Evolutionary conservation across 2,329 filamentous ascomycete genomes (phyloP).

Genomic region (Oidium heveae): DNA sequence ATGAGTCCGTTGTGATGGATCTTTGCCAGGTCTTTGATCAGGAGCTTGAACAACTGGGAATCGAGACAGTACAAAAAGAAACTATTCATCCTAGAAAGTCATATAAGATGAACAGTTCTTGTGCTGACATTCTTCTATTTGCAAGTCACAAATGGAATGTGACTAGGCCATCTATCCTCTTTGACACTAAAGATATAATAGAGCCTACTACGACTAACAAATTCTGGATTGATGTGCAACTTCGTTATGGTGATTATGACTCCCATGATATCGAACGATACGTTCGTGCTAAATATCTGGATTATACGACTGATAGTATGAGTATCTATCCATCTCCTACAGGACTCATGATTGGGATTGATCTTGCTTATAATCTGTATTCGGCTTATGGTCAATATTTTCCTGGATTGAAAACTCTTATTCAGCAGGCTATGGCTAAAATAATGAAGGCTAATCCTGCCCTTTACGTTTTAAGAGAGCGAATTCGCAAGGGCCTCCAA

Average conservation of each 20-base stretch:
- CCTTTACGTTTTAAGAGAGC: conserved; percentile 83
- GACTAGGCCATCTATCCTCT: conserved; percentile 72
- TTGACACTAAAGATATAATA: conserved; percentile 90
- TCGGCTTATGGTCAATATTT: conserved; percentile 98
- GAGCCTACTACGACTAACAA: conserved; percentile 91
- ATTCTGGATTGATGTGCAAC: conserved; percentile 95
- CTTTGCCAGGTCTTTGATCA: conserved; percentile 96
- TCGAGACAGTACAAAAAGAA: conserved; percentile 96
- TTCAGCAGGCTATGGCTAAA: conserved; percentile 98
- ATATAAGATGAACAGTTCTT: conserved; percentile 99
- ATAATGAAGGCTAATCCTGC: conserved; percentile 99
- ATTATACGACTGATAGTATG: conserved; percentile 97
- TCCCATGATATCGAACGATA: conserved; percentile 98
- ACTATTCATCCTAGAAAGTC: conserved; percentile 97
- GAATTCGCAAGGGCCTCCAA: conserved; percentile 94
- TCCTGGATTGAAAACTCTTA: conserved; percentile 78
- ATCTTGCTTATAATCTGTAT: conserved; percentile 94
- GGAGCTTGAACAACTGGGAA: conserved; percentile 80
- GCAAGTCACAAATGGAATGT: conserved; percentile 99
- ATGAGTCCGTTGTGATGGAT: conserved; percentile 97
- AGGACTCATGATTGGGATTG: conserved; percentile 91
- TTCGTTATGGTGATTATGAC: conserved; percentile 94
- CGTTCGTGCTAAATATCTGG: conserved; percentile 88
- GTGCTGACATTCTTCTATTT: conserved; percentile 88
- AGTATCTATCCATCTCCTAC: conserved; percentile 96